Percentiles rank a stretch among this genome's conserved stretches.
phyloP scores from a whole-genome alignment of 148 eudicot species.

The Nepenthes mirabilis region DNA sequence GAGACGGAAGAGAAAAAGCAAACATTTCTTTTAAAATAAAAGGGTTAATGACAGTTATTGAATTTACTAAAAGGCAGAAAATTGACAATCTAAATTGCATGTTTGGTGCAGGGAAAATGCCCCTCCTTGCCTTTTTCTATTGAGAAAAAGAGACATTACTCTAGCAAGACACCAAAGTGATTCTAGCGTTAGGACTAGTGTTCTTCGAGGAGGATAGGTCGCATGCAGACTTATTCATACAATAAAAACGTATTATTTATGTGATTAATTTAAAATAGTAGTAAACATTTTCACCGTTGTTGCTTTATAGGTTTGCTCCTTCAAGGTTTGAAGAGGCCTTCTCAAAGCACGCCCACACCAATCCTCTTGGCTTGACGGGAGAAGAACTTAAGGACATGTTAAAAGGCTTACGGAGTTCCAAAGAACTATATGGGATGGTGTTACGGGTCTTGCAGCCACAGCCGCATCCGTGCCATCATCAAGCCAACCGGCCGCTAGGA shows the following conservation, averaged over 20 bases:
- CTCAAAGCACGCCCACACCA: constrained; percentile 37
- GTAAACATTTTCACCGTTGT: not conserved
- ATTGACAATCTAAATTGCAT: too few relatives aligned
- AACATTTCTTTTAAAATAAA: too few relatives aligned
- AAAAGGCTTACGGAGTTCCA: constrained; percentile 43
- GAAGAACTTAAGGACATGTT: constrained; percentile 40
- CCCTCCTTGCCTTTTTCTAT: constrained; percentile 56
- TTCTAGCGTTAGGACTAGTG: constrained; percentile 48
- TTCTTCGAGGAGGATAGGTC: constrained; percentile 3
- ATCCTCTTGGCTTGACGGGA: constrained; percentile 31
- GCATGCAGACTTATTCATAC: too few relatives aligned
- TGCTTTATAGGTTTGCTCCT: constrained; percentile 36
- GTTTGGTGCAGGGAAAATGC: constrained; percentile 40
- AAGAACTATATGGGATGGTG: constrained; percentile 55
- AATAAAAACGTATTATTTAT: too few relatives aligned
- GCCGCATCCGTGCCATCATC: too few relatives aligned
- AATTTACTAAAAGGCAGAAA: too few relatives aligned
- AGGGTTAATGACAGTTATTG: too few relatives aligned
- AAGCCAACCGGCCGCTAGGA: too few relatives aligned
- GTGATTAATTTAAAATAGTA: too few relatives aligned
- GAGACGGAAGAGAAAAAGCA: too few relatives aligned
- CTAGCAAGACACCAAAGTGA: constrained; percentile 74
- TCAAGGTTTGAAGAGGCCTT: constrained; percentile 65
- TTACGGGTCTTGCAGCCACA: too few relatives aligned
- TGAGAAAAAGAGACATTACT: constrained; percentile 56